phyloP scores from a whole-genome alignment of 2,329 filamentous ascomycete genomes.

The Talaromyces funiculosus region DNA sequence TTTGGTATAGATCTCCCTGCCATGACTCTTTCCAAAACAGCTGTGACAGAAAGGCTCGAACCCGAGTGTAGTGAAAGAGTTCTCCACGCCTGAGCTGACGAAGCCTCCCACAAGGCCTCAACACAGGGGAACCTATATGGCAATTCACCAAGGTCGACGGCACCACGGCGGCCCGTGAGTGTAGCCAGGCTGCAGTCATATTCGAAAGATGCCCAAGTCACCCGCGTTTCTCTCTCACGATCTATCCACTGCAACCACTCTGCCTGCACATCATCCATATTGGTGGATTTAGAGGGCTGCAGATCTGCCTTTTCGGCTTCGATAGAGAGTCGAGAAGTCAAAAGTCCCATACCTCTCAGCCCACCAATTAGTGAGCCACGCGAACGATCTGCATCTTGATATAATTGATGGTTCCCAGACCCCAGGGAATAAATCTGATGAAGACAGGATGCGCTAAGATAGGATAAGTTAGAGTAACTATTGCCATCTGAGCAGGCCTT shows the following conservation, averaged over 20 bases:
- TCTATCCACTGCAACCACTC: conserved; percentile 7
- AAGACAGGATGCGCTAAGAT: conserved; percentile 9
- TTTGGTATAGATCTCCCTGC: not conserved
- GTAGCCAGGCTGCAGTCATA: conserved; percentile 9
- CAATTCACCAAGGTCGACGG: conserved; percentile 7
- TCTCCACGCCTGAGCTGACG: conserved; percentile 7
- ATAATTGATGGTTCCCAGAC: conserved; percentile 6
- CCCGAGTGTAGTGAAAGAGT: conserved; percentile 1
- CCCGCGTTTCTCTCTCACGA: conserved; percentile 1
- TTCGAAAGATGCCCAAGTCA: conserved; percentile 8
- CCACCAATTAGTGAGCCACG: not conserved
- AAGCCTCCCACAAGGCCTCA: conserved; percentile 9
- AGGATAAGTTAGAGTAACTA: conserved; percentile 6
- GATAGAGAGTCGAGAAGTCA: not conserved
- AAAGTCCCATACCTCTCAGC: conserved; percentile 5
- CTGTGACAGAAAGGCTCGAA: not conserved
- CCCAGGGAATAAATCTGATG: conserved; percentile 6
- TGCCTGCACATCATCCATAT: not conserved
- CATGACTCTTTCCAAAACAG: not conserved
- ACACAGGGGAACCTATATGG: conserved; percentile 4
- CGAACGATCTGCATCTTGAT: conserved; percentile 6
- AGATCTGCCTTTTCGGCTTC: not conserved
- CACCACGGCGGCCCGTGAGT: conserved; percentile 4
- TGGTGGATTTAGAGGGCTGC: not conserved
- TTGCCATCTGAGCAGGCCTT: conserved; percentile 8